phyloP scores from a whole-genome alignment of 2,329 filamentous ascomycete genomes.

The Clonostachys rhizophaga region DNA sequence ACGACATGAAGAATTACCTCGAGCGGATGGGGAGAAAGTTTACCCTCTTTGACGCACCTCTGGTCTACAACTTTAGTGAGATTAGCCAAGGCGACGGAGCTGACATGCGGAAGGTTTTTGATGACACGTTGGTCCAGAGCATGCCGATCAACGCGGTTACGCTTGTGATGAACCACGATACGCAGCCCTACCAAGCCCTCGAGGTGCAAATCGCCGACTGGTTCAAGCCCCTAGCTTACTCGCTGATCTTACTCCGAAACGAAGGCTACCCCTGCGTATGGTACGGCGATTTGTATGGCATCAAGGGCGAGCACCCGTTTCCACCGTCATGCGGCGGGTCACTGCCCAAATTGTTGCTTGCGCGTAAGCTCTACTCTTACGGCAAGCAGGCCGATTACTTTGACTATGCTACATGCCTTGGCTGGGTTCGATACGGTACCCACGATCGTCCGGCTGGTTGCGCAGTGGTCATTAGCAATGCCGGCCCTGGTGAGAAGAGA shows the following conservation, averaged over 20 bases:
- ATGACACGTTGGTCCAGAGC: constrained; percentile 48
- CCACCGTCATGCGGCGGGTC: constrained; percentile 47
- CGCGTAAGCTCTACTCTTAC: constrained; percentile 63
- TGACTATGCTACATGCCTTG: constrained; percentile 56
- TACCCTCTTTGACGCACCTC: constrained; percentile 61
- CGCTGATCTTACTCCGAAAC: constrained; percentile 62
- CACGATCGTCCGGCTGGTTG: constrained; percentile 41
- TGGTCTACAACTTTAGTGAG: constrained; percentile 63
- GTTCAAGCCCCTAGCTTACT: constrained; percentile 70
- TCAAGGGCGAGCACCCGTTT: constrained; percentile 37
- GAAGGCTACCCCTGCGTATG: constrained; percentile 64
- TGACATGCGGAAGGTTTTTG: constrained; percentile 62
- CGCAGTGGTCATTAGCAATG: constrained; percentile 53
- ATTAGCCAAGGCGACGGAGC: constrained; percentile 50
- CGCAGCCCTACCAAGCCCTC: constrained; percentile 34
- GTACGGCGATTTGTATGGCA: constrained; percentile 68
- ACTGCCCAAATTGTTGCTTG: constrained; percentile 54
- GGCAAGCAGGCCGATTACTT: constrained; percentile 62
- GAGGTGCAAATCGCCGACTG: constrained; percentile 56
- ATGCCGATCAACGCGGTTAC: constrained; percentile 39
- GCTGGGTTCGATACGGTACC: constrained; percentile 49
- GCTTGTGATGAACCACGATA: constrained; percentile 70
- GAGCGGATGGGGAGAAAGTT: constrained; percentile 49
- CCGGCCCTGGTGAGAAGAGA: constrained; percentile 41
- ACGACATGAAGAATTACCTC: constrained; percentile 23